A percentile compares a stretch with the other conserved stretches of the same genome.
phyloP scores from a whole-genome alignment of 2,329 filamentous ascomycete genomes.

The Trematosphaeria pertusa region DNA sequence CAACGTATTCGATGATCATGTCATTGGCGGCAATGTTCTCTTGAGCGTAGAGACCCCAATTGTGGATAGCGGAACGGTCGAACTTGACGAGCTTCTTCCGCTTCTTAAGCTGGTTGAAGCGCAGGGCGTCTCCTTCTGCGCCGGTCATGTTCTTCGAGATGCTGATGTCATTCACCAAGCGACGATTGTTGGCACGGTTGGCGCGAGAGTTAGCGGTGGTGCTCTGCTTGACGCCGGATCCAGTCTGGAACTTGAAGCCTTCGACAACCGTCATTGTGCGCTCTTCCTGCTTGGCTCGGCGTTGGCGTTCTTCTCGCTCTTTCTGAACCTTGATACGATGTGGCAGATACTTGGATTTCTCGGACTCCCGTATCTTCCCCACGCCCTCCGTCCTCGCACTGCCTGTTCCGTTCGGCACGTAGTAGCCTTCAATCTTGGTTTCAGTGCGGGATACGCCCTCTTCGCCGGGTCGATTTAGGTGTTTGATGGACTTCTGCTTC shows the following conservation, averaged over 20 bases:
- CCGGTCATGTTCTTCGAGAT: constrained; percentile 79
- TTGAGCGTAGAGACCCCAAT: constrained; percentile 97
- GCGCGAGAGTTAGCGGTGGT: constrained; percentile 90
- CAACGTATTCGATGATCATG: constrained; percentile 99
- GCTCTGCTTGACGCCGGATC: constrained; percentile 79
- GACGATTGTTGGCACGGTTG: constrained; percentile 94
- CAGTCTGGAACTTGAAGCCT: constrained; percentile 64
- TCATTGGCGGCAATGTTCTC: constrained; percentile 97
- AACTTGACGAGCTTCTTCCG: constrained; percentile 99
- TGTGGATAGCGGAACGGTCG: constrained; percentile 95
- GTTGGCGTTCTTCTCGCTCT: constrained; percentile 88
- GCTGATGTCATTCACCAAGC: constrained; percentile 92
- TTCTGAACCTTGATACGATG: constrained; percentile 97
- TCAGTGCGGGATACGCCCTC: constrained; percentile 60
- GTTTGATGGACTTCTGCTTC: constrained; percentile 75
- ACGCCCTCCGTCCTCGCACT: constrained; percentile 90
- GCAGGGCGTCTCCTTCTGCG: constrained; percentile 85
- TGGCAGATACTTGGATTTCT: constrained; percentile 97
- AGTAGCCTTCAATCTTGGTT: constrained; percentile 70
- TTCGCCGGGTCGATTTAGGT: constrained; percentile 66
- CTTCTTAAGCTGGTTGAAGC: constrained; percentile 99
- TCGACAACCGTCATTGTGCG: constrained; percentile 39
- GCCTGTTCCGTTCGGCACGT: constrained; percentile 85
- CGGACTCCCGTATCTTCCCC: constrained; percentile 94
- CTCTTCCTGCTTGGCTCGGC: constrained; percentile 70